Evolutionary conservation across 768 basidiomycete genomes (phyloP).

Genomic region (Boletellus emodensis): DNA sequence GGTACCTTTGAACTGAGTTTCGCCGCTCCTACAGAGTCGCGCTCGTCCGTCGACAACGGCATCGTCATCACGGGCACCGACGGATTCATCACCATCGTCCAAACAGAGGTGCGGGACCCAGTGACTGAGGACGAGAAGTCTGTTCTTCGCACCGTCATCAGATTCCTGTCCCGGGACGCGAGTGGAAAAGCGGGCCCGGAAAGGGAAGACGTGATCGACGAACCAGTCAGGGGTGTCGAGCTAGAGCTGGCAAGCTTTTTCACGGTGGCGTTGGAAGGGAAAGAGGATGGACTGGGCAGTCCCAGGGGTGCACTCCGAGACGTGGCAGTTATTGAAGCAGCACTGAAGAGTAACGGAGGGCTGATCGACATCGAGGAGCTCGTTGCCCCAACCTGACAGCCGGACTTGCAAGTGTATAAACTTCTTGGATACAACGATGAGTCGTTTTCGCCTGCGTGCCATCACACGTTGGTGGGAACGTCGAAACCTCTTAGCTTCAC

Average conservation of each 20-base stretch:
- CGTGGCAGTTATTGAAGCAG: slow-evolving; percentile 77
- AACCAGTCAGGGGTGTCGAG: slow-evolving; percentile 48
- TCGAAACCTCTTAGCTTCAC: too few species aligned
- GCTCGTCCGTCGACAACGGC: slow-evolving; percentile 29
- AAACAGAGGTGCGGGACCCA: slow-evolving; percentile 24
- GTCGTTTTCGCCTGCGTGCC: background rate
- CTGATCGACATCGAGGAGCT: slow-evolving; percentile 52
- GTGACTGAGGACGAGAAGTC: slow-evolving; percentile 21
- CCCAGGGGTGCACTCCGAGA: slow-evolving; percentile 65
- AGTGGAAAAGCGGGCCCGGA: slow-evolving; percentile 26
- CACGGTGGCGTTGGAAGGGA: slow-evolving; percentile 42
- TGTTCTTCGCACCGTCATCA: slow-evolving; percentile 39
- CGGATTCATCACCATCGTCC: slow-evolving; percentile 54
- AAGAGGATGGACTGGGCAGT: slow-evolving; percentile 53
- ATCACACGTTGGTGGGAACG: too few species aligned
- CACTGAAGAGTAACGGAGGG: slow-evolving; percentile 60
- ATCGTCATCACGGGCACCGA: slow-evolving; percentile 55
- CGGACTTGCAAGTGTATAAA: background rate
- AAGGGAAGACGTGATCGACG: slow-evolving; percentile 46
- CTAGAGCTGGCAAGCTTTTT: slow-evolving; percentile 59
- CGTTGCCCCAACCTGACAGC: slow-evolving; percentile 9
- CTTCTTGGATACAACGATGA: background rate
- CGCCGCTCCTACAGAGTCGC: slow-evolving; percentile 48
- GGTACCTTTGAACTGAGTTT: slow-evolving; percentile 64
- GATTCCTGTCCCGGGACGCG: slow-evolving; percentile 21